Base-by-base conservation (phyloP, 2,329 filamentous ascomycete genomes). In the Aspergillus melleus region DNA sequence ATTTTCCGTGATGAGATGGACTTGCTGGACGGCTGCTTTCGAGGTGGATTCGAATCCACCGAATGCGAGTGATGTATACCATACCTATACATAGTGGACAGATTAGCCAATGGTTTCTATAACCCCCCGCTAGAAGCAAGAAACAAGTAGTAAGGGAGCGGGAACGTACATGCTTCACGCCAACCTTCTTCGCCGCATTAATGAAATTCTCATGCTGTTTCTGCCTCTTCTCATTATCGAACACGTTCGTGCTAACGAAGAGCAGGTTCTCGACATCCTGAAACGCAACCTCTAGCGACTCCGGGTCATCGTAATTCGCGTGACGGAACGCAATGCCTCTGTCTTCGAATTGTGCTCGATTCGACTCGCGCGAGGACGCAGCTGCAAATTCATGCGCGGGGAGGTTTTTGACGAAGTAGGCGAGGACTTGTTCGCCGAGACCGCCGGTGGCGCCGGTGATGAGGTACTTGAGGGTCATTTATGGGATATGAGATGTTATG, bases 21-120 rank as follows among this genome's bases (percentile, higher is more conserved):
- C 83, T 61, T 82, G 80, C 79, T 87, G 86, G 29, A 88, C 83
- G 42, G 78, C 78, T 0, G 83, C 81, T 52, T 72, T 72, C 30
- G 74, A 74, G 39, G 77, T 67, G 14, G 76, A 74, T 9, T 58
- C 49, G 9, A 75, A 68, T 2, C 82, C 81, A 1, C 79, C 85
- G 66, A 87, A 87, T 3, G 80, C 85, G 1, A 88, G 79, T 16
- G 83, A 86, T 6, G 84, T 84, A 73, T 88, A 88, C 73, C 83
- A 84, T 3, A 75, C 68, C 75, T 77, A 12, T 32, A 20, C 20
- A 11, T 26, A 10, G n/a, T 51, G 11, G 49, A 16, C 14, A n/a
- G 22, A n/a, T 39, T n/a, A 9, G 22, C n/a, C 9, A 51, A 49
- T n/a, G 10, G 4, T 10, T 20, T 20, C 2, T 16, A 5, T 30